phyloP scores from a whole-genome alignment of 495 filamentous ascomycete species.

The Penicillium taxi region DNA sequence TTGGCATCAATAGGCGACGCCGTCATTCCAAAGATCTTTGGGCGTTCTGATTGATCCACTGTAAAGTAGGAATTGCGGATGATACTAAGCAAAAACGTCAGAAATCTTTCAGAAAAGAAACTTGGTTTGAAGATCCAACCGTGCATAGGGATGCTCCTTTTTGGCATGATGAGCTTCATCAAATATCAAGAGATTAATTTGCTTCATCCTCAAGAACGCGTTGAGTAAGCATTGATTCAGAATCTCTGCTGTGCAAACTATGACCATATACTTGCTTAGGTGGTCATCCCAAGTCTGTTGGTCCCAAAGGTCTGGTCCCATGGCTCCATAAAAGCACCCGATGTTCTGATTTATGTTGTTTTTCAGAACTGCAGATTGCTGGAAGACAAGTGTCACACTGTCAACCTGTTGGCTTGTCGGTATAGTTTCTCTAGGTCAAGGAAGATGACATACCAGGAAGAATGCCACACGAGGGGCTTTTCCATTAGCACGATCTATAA shows the following conservation, averaged over 20 bases:
- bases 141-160: slow-evolving; percentile 85
- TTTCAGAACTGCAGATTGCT: slow-evolving; percentile 76
- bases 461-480: slow-evolving; percentile 61
- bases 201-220: slow-evolving; percentile 70
- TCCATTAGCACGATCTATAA: slow-evolving; percentile 58
- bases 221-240: slow-evolving; percentile 70
- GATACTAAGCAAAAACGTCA: slow-evolving; percentile 41
- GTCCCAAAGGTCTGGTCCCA: slow-evolving; percentile 59
- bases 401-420: slow-evolving; percentile 53
- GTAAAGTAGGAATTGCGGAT: slow-evolving; percentile 76
- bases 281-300: slow-evolving; percentile 61
- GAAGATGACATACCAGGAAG: slow-evolving; percentile 57
- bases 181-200: slow-evolving; percentile 88
- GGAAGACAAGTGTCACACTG: slow-evolving; percentile 82
- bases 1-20: slow-evolving; percentile 91
- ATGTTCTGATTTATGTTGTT: slow-evolving; percentile 78
- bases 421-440: not conserved
- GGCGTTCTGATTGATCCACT: slow-evolving; percentile 41
- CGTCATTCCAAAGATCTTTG: slow-evolving; percentile 93
- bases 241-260: slow-evolving; percentile 91
- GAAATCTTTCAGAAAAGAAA: too few relatives aligned
- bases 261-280: slow-evolving; percentile 67
- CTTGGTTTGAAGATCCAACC: slow-evolving; percentile 39
- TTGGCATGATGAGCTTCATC: slow-evolving; percentile 97
- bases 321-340: slow-evolving; percentile 67